phyloP scores from a whole-genome alignment of 345 rosid genomes.

The Fremontodendron californicum region DNA sequence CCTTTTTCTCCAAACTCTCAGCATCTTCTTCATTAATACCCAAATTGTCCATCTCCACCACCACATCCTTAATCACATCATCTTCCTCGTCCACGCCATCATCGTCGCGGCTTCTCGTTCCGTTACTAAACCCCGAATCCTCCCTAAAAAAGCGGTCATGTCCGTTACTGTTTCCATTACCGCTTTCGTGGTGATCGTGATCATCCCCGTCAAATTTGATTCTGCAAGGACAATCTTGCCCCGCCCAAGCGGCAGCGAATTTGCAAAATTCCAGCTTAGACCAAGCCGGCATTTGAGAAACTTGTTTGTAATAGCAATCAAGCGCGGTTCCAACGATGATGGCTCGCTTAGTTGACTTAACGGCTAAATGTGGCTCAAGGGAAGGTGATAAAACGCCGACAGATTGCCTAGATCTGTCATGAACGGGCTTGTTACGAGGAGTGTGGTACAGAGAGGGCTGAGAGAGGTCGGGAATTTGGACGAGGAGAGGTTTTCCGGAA shows the following conservation, averaged over 20 bases:
- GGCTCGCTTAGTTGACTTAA: conserved; percentile 79
- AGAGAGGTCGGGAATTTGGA: conserved; percentile 79
- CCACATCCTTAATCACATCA: conserved; percentile 30
- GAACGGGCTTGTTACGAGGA: conserved; percentile 44
- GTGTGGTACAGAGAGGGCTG: conserved; percentile 87
- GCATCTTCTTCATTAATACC: conserved; percentile 30
- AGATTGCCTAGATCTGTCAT: conserved; percentile 35
- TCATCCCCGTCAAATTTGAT: conserved; percentile 41
- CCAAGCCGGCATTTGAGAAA: conserved; percentile 85
- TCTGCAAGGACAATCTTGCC: conserved; percentile 71
- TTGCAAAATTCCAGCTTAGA: conserved; percentile 79
- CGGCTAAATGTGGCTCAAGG: conserved; percentile 70
- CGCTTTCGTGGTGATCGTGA: conserved; percentile 15
- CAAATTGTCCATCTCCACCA: conserved; percentile 39
- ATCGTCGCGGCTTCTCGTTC: neutral
- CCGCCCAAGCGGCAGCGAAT: conserved; percentile 72
- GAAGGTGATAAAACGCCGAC: conserved; percentile 60
- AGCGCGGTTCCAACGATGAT: conserved; percentile 60
- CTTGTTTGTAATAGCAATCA: conserved; percentile 74
- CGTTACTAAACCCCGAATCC: neutral
- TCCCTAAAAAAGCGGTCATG: neutral
- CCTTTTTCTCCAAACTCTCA: conserved; percentile 28
- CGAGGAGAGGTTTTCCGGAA: conserved; percentile 68
- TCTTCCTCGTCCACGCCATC: neutral
- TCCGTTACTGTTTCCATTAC: conserved; percentile 28